phyloP scores from a whole-genome alignment of 345 rosid genomes.

The Draba incana region DNA sequence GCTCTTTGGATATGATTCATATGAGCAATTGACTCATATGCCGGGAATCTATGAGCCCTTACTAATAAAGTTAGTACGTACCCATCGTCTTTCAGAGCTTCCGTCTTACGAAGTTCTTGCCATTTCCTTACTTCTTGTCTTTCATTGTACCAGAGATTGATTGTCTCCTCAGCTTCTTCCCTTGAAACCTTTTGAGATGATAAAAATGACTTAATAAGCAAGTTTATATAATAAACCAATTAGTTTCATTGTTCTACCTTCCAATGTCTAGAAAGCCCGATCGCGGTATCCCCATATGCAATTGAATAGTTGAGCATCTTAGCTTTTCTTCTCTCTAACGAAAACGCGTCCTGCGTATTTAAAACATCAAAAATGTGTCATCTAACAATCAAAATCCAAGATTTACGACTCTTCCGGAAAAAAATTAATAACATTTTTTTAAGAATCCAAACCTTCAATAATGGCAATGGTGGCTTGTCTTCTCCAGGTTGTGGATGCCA shows the following conservation, averaged over 20 bases:
- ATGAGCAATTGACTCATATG: slow-evolving; percentile 44
- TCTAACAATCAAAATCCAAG: background rate
- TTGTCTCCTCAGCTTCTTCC: slow-evolving; percentile 77
- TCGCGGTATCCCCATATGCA: slow-evolving; percentile 91
- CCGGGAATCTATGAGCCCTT: slow-evolving; percentile 74
- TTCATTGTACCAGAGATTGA: slow-evolving; percentile 87
- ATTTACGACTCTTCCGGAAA: background rate
- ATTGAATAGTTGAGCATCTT: slow-evolving; percentile 98
- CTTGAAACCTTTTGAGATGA: slow-evolving; percentile 60
- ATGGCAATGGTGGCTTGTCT: slow-evolving; percentile 92
- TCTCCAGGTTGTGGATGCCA: slow-evolving; percentile 94
- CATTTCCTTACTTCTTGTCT: slow-evolving; percentile 82
- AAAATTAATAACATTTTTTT: too few species aligned
- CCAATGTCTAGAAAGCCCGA: slow-evolving; percentile 92
- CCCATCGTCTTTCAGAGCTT: slow-evolving; percentile 51
- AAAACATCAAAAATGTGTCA: slow-evolving; percentile 14
- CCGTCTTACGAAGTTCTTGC: slow-evolving; percentile 75
- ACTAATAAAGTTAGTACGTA: slow-evolving; percentile 76
- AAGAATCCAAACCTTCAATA: too few species aligned
- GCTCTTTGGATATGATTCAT: slow-evolving; percentile 76
- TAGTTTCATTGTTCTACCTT: slow-evolving; percentile 57
- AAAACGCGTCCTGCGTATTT: slow-evolving; percentile 67
- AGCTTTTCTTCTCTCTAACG: slow-evolving; percentile 81
- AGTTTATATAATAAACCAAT: slow-evolving; percentile 9
- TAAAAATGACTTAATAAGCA: background rate